These are phyloP conservation scores for Coemansia sp. DNA, from an alignment of 192 early-diverging fungal species.

Conservation along the genomic window DNA sequence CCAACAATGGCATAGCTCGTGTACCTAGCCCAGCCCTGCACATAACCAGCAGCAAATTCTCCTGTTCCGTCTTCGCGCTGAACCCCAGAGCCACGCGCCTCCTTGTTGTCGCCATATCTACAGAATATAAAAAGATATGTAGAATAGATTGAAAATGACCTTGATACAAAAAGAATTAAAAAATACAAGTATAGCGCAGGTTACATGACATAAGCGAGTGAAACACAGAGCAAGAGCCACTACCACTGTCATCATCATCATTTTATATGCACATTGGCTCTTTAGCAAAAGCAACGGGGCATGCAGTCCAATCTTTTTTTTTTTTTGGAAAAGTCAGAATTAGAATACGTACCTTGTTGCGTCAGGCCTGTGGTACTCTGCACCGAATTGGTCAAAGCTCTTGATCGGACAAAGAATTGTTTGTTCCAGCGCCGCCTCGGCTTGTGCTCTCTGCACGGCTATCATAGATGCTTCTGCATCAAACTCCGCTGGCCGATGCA, in stretches of 20 bases:
- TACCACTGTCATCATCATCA: too few species aligned
- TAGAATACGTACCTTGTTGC: constrained; percentile 15
- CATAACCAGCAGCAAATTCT: not conserved
- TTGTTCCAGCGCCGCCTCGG: constrained; percentile 43
- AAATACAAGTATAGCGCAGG: constrained; percentile 5
- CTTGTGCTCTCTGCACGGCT: constrained; percentile 20
- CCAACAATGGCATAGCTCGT: constrained; percentile 50
- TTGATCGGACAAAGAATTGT: constrained; percentile 40
- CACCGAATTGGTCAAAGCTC: constrained; percentile 7
- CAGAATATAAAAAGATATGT: too few species aligned
- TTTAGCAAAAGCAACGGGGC: not conserved
- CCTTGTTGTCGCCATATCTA: constrained; percentile 4
- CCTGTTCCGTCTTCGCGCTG: not conserved
- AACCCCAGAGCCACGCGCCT: not conserved
- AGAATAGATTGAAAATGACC: not conserved
- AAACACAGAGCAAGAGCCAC: too few species aligned
- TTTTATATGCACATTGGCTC: not conserved
- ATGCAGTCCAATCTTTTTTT: constrained; percentile 2
- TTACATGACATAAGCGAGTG: not conserved
- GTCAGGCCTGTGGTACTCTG: constrained; percentile 6
- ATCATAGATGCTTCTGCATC: not conserved
- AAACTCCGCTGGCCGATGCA: constrained; percentile 1
- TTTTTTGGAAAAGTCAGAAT: not conserved
- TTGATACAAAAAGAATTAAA: constrained; percentile 6
- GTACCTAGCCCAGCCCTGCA: constrained; percentile 37